Conservation (phyloP, 495 filamentous ascomycete species). For the Rostrohypoxylon terebratum region DNA sequence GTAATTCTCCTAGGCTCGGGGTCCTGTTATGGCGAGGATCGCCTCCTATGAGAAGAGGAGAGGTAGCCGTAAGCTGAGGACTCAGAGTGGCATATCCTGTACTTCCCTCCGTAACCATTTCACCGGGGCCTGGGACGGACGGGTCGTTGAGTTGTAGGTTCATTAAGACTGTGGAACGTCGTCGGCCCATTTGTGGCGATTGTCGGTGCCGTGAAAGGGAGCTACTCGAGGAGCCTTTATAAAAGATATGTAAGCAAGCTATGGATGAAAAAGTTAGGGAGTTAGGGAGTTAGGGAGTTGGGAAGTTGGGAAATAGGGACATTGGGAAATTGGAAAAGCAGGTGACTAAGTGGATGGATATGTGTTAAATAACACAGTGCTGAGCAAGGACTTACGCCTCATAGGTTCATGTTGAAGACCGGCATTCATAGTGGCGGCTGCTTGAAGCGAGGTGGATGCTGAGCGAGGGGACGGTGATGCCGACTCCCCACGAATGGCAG, state of each 20-base stretch:
- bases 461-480: slow-evolving; percentile 68
- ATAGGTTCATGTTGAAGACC: slow-evolving; percentile 72
- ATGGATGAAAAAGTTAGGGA: background rate
- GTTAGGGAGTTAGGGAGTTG: too few species aligned
- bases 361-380: background rate
- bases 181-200: slow-evolving; percentile 67
- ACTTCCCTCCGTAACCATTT: slow-evolving; percentile 64
- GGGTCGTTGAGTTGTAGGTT: slow-evolving; percentile 81
- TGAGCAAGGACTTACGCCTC: slow-evolving; percentile 58
- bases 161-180: slow-evolving; percentile 76
- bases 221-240: slow-evolving; percentile 65
- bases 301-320: background rate
- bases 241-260: slow-evolving; percentile 27
- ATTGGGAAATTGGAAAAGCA: background rate
- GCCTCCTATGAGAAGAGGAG: slow-evolving; percentile 67
- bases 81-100: slow-evolving; percentile 63
- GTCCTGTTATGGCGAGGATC: slow-evolving; percentile 72
- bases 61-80: slow-evolving; percentile 67
- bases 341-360: background rate
- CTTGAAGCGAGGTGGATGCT: slow-evolving; percentile 72
- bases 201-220: slow-evolving; percentile 65
- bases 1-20: slow-evolving; percentile 91
- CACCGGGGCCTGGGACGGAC: slow-evolving; percentile 68
- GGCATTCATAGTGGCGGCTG: slow-evolving; percentile 76
- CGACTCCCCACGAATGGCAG: slow-evolving; percentile 55